Conservation (phyloP, 2,329 filamentous ascomycete species). For the Venturia nashicola region DNA sequence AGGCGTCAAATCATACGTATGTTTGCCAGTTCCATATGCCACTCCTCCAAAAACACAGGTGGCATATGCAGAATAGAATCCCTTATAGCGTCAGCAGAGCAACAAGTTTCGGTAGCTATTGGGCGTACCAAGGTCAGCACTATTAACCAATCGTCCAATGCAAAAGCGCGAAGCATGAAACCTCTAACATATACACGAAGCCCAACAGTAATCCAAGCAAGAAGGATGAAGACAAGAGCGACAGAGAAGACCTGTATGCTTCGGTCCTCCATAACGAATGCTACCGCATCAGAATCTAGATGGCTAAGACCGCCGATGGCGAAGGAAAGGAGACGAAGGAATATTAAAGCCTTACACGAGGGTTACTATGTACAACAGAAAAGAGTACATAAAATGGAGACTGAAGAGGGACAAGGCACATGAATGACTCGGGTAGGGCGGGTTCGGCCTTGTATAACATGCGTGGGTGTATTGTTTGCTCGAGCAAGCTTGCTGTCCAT, state of each 20-base stretch:
- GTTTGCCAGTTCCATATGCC: slow-evolving; percentile 3
- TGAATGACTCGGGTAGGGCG: not conserved
- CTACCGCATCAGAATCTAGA: not conserved
- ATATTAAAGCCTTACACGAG: not conserved
- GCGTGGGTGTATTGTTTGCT: not conserved
- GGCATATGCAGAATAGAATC: not conserved
- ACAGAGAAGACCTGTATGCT: not conserved
- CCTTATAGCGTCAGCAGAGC: not conserved
- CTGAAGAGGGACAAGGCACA: not conserved
- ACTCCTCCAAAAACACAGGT: not conserved
- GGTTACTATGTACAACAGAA: not conserved
- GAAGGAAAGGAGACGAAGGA: not conserved
- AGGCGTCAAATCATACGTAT: not conserved
- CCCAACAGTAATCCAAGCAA: slow-evolving; percentile 4
- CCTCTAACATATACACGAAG: slow-evolving; percentile 4
- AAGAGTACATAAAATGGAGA: not conserved
- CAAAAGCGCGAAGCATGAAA: slow-evolving; percentile 5
- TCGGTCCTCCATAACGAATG: slow-evolving; percentile 8
- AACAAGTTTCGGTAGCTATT: not conserved
- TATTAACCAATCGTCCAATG: slow-evolving; percentile 11
- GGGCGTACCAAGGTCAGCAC: slow-evolving; percentile 3
- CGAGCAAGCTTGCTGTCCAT: not conserved
- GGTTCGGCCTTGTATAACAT: not conserved
- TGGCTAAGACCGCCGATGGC: not conserved
- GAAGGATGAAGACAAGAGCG: not conserved